A percentile compares a stretch with the other conserved stretches of the same genome.
These are phyloP conservation scores for Penicillium concentricum DNA, from an alignment of 2,329 filamentous ascomycete species.

Conservation along the genomic window DNA sequence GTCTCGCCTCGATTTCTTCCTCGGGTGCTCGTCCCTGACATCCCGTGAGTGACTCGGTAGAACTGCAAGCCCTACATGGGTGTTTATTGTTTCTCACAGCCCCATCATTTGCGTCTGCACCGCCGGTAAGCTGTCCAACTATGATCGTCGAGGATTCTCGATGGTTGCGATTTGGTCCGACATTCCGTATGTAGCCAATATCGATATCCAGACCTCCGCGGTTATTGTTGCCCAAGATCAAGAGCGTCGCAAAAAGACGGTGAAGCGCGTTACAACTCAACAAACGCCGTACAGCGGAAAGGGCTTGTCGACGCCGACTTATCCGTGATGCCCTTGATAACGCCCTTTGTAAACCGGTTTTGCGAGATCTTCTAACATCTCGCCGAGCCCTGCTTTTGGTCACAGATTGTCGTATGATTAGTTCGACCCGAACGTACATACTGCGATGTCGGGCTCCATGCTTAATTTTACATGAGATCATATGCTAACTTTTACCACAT, in stretches of 20 bases:
- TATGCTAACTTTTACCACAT: not conserved
- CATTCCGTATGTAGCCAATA: conserved; percentile 20
- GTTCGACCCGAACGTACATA: not conserved
- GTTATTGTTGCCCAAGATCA: conserved; percentile 14
- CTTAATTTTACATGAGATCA: not conserved
- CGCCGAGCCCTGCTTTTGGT: not conserved
- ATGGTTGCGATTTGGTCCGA: conserved; percentile 17
- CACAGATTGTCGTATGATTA: not conserved
- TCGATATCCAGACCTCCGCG: conserved; percentile 20
- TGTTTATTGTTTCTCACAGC: conserved; percentile 3
- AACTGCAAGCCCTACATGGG: conserved; percentile 7
- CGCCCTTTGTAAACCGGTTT: not conserved
- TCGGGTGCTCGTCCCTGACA: conserved; percentile 5
- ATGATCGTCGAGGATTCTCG: conserved; percentile 7
- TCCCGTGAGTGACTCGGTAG: not conserved
- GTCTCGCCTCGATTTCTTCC: not conserved
- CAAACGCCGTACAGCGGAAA: conserved; percentile 1
- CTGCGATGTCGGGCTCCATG: not conserved
- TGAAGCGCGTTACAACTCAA: conserved; percentile 17
- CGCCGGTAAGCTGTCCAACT: conserved; percentile 18
- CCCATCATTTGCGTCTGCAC: conserved; percentile 23
- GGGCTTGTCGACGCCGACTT: conserved; percentile 4
- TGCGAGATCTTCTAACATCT: not conserved
- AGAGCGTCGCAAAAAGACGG: conserved; percentile 25
- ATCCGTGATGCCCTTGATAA: not conserved